Evolutionary conservation across 169 alveolate genomes (phyloP).

Genomic region (Plasmodium gonderi): DNA sequence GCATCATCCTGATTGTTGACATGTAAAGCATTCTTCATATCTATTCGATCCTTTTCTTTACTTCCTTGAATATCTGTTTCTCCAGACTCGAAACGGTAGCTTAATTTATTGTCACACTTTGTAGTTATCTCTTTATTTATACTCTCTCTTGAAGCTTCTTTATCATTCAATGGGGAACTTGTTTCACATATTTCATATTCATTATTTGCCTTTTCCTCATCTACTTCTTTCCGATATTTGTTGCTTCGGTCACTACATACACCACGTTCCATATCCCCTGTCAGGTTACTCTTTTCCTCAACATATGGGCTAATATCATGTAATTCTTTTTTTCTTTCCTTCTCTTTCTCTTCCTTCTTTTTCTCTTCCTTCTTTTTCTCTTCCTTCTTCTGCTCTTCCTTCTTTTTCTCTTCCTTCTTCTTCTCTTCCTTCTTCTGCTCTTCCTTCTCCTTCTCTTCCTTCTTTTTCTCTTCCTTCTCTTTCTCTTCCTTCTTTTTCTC

Average conservation of each 20-base stretch:
- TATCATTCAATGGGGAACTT: not conserved
- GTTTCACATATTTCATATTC: not conserved
- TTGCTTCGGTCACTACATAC: not conserved
- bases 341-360: not conserved
- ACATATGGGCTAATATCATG: not conserved
- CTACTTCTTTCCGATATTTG: not conserved
- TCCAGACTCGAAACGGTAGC: not conserved
- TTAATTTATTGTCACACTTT: not conserved
- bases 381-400: not conserved
- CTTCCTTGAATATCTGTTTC: not conserved
- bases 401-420: too few species aligned
- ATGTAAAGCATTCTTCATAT: not conserved
- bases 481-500: not conserved
- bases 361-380: not conserved
- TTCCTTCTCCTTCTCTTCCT: not conserved
- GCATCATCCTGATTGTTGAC: not conserved
- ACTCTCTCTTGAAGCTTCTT: not conserved
- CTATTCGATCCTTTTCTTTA: not conserved
- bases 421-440: not conserved
- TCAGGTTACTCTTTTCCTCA: not conserved
- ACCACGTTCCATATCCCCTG: not conserved
- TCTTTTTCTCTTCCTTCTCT: not conserved
- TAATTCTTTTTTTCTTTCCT: not conserved
- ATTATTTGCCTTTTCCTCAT: not conserved
- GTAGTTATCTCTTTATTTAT: not conserved